phyloP scores from a whole-genome alignment of 2,329 filamentous ascomycete genomes.

The Cladosporium cucumerinum region DNA sequence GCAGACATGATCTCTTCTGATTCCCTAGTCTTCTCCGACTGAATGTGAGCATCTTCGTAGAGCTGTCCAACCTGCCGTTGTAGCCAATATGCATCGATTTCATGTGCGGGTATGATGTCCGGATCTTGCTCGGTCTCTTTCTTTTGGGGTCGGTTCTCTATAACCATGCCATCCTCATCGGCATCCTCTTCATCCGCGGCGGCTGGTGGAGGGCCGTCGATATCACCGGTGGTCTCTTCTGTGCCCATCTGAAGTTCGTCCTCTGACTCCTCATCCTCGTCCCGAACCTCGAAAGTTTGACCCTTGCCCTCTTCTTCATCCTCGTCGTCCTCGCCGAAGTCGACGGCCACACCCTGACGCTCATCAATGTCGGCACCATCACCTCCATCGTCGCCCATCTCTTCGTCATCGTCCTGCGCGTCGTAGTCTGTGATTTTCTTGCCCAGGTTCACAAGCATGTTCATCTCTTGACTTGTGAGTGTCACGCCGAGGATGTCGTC shows the following conservation, averaged over 20 bases:
- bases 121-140: slow-evolving; percentile 49
- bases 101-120: slow-evolving; percentile 70
- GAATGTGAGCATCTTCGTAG: slow-evolving; percentile 86
- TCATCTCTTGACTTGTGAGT: slow-evolving; percentile 86
- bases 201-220: slow-evolving; percentile 47
- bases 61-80: slow-evolving; percentile 86
- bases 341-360: slow-evolving; percentile 92
- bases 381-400: slow-evolving; percentile 66
- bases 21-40: slow-evolving; percentile 86
- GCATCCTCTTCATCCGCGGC: slow-evolving; percentile 51
- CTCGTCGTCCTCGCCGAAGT: slow-evolving; percentile 89
- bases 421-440: slow-evolving; percentile 99
- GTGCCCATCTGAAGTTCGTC: slow-evolving; percentile 53
- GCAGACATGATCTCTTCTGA: slow-evolving; percentile 81
- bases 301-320: slow-evolving; percentile 72
- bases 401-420: slow-evolving; percentile 90
- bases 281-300: slow-evolving; percentile 79
- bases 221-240: slow-evolving; percentile 32
- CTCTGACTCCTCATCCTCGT: slow-evolving; percentile 74
- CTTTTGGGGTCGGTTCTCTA: slow-evolving; percentile 63
- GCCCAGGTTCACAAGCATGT: slow-evolving; percentile 89
- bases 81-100: slow-evolving; percentile 97
- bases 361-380: slow-evolving; percentile 81
- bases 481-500: slow-evolving; percentile 86
- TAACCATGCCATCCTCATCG: slow-evolving; percentile 76